These are phyloP conservation scores for Fusarium proliferatum DNA, from an alignment of 2,329 filamentous ascomycete species.

Conservation along the genomic window DNA sequence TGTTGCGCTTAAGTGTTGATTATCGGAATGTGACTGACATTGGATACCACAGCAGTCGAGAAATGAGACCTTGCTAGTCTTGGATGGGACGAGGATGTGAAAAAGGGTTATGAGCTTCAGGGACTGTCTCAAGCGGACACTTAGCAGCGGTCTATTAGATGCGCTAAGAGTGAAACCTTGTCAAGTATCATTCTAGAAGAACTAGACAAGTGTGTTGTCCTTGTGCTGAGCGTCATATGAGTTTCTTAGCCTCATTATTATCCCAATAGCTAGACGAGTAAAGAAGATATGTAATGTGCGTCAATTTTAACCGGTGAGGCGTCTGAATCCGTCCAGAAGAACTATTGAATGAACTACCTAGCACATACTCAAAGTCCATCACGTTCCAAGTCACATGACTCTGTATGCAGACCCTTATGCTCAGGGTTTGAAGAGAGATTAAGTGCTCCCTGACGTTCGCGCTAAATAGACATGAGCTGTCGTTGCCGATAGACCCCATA, in stretches of 20 bases:
- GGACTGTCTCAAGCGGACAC: conserved; percentile 12
- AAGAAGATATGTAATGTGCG: not conserved
- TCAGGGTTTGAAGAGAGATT: conserved; percentile 21
- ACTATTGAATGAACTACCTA: not conserved
- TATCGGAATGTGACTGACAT: conserved; percentile 33
- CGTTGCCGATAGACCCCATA: not conserved
- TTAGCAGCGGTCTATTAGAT: not conserved
- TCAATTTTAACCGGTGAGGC: not conserved
- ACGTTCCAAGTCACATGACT: conserved; percentile 27
- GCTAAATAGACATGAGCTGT: conserved; percentile 21
- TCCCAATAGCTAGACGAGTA: not conserved
- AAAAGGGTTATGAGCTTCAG: not conserved
- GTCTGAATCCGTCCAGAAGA: not conserved
- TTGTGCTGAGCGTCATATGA: not conserved
- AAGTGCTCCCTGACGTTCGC: conserved; percentile 24
- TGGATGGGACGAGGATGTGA: conserved; percentile 1
- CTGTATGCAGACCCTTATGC: not conserved
- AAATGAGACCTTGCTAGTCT: conserved; percentile 16
- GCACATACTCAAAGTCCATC: not conserved
- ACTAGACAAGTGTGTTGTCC: not conserved
- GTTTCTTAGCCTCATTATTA: not conserved
- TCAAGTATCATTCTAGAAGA: conserved; percentile 25
- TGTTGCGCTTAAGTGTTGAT: conserved; percentile 10
- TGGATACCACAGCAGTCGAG: conserved; percentile 16
- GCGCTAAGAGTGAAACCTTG: conserved; percentile 22